Percentiles rank a stretch among this genome's conserved stretches.
Evolutionary conservation across 129 eudicot species (phyloP).

Genomic region (Artemisia annua): DNA sequence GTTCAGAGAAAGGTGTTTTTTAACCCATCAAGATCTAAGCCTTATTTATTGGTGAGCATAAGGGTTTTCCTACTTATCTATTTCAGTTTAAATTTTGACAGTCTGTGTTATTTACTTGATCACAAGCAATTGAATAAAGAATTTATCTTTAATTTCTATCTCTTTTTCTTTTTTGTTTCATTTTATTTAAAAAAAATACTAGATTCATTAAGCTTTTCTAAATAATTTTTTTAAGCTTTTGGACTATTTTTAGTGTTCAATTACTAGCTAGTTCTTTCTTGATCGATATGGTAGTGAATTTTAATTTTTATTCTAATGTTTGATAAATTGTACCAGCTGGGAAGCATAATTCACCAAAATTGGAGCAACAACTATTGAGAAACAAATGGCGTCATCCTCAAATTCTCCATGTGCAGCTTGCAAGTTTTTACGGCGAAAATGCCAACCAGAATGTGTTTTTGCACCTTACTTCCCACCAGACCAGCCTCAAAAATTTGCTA

Average conservation of each 20-base stretch:
- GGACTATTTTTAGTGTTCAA: not conserved
- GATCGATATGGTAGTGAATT: not conserved
- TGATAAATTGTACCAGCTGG: not conserved
- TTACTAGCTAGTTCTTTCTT: not conserved
- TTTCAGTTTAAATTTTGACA: too few species aligned
- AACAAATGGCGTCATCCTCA: conserved; percentile 65
- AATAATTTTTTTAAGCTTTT: not conserved
- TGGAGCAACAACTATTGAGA: conserved; percentile 13
- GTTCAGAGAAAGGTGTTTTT: not conserved
- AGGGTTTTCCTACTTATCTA: not conserved
- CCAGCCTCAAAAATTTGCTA: conserved; percentile 89
- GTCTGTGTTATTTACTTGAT: conserved; percentile 12
- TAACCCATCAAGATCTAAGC: conserved; percentile 20
- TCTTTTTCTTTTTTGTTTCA: not conserved
- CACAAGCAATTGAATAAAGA: conserved; percentile 3
- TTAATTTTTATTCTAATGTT: conserved; percentile 8
- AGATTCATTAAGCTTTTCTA: too few species aligned
- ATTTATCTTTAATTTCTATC: not conserved
- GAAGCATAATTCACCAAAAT: conserved; percentile 1
- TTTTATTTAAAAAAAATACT: too few species aligned
- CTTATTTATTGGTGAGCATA: conserved; percentile 17
- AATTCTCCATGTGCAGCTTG: conserved; percentile 93
- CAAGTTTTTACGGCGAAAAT: conserved; percentile 79
- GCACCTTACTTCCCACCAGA: conserved; percentile 95
- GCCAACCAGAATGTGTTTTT: conserved; percentile 92